Conservation (phyloP, 257 asterid species). For the Jasminum sambac region DNA sequence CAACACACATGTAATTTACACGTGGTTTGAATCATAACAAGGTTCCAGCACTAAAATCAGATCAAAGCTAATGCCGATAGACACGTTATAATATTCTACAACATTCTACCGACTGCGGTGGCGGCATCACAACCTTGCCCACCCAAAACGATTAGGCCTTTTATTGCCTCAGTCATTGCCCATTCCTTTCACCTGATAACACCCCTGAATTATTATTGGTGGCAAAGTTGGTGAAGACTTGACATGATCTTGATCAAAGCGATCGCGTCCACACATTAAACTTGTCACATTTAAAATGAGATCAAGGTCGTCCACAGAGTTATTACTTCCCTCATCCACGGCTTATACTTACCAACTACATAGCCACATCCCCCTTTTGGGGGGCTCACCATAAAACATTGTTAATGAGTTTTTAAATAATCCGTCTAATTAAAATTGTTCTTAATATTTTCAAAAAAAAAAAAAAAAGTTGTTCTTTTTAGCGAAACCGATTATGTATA, state of each 20-base stretch:
- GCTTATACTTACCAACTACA: neutral
- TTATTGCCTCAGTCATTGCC: neutral
- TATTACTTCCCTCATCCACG: neutral
- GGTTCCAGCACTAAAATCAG: too few species aligned
- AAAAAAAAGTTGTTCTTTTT: too few species aligned
- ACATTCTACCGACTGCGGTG: neutral
- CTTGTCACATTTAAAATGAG: neutral
- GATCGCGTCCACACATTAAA: neutral
- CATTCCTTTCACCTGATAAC: conserved; percentile 12
- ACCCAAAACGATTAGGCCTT: neutral
- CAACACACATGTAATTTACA: too few species aligned
- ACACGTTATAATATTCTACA: neutral
- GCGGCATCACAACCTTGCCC: too few species aligned
- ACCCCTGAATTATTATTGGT: neutral
- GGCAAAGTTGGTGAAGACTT: conserved; percentile 12
- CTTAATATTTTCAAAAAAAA: too few species aligned
- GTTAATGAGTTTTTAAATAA: too few species aligned
- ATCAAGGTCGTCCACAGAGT: neutral
- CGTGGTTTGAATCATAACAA: too few species aligned
- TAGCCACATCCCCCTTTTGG: neutral
- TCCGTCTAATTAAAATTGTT: too few species aligned
- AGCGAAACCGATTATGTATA: too few species aligned
- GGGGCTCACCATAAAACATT: too few species aligned
- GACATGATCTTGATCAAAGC: neutral
- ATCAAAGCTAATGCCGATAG: neutral